Evolutionary conservation across 2,329 filamentous ascomycete species (phyloP).

Genomic region (Calycina herbarum): DNA sequence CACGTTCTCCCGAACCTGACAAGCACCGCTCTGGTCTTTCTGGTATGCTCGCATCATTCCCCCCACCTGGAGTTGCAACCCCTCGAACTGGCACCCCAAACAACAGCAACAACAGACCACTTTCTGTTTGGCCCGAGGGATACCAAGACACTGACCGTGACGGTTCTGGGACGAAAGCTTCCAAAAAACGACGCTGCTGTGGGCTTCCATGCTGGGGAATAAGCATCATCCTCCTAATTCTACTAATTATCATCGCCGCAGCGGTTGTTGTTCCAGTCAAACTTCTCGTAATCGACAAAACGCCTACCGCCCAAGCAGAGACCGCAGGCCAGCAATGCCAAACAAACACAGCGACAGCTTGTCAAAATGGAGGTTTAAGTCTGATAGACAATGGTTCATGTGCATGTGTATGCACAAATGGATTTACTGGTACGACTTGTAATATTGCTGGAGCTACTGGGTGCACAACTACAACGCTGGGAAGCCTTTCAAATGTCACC

Average conservation of each 20-base stretch:
- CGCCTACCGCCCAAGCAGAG: constrained; percentile 32
- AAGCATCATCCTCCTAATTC: constrained; percentile 60
- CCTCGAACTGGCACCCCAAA: constrained; percentile 41
- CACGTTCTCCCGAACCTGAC: constrained; percentile 11
- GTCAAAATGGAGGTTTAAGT: constrained; percentile 73
- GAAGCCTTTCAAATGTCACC: constrained; percentile 64
- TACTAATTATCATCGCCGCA: constrained; percentile 73
- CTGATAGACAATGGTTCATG: constrained; percentile 68
- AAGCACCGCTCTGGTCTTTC: constrained; percentile 43
- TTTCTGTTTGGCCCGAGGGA: constrained; percentile 39
- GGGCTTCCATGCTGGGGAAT: constrained; percentile 82
- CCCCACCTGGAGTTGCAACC: constrained; percentile 56
- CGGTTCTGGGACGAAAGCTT: constrained; percentile 1
- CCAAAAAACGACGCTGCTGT: constrained; percentile 62
- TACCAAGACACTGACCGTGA: constrained; percentile 23
- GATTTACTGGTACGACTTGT: constrained; percentile 71
- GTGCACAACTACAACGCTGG: constrained; percentile 54
- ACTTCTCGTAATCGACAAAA: constrained; percentile 60
- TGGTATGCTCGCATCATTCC: constrained; percentile 66
- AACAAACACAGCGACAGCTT: constrained; percentile 60
- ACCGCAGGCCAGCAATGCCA: constrained; percentile 50
- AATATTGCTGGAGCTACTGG: constrained; percentile 49
- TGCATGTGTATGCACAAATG: constrained; percentile 85
- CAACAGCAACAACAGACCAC: constrained; percentile 15
- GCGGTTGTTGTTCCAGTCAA: constrained; percentile 78